A percentile compares a stretch with the other conserved stretches of the same genome.
Conservation (phyloP, 1,284 basidiomycete genomes). For the Athelia psychrophila region DNA sequence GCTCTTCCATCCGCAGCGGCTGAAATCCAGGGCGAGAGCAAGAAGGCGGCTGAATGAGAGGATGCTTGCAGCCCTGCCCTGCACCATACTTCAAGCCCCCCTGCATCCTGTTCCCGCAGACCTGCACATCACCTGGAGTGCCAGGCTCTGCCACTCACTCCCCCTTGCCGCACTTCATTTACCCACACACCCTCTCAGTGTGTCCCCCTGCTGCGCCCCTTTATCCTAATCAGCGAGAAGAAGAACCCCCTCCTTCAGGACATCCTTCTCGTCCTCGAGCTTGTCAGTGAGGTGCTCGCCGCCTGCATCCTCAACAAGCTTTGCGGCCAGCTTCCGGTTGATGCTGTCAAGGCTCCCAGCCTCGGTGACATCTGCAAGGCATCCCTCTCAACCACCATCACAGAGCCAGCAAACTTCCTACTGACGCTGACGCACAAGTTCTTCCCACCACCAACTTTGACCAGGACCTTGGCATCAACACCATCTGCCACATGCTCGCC, state of each 20-base stretch:
- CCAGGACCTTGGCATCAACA: conserved; percentile 93
- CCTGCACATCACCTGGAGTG: too few species aligned
- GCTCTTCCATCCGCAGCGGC: too few species aligned
- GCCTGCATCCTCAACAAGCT: conserved; percentile 99
- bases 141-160: too few species aligned
- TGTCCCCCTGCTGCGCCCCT: conserved; percentile 96
- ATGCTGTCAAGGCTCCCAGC: conserved; percentile 94
- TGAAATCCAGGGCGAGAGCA: too few species aligned
- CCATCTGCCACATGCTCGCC: conserved; percentile 87
- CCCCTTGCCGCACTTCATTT: too few species aligned
- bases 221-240: conserved; percentile 94
- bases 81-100: too few species aligned
- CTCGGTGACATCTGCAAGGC: conserved; percentile 99
- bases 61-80: too few species aligned
- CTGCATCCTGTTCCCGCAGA: too few species aligned
- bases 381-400: conserved; percentile 73
- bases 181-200: too few species aligned
- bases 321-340: conserved; percentile 92
- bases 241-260: conserved; percentile 96
- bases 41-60: too few species aligned
- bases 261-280: conserved; percentile 92
- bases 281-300: conserved; percentile 94
- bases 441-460: conserved; percentile 93
- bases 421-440: conserved; percentile 54
- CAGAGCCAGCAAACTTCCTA: conserved; percentile 36